These are phyloP conservation scores for Colletotrichum viniferum DNA, from an alignment of 2,329 filamentous ascomycete genomes.

Conservation along the genomic window DNA sequence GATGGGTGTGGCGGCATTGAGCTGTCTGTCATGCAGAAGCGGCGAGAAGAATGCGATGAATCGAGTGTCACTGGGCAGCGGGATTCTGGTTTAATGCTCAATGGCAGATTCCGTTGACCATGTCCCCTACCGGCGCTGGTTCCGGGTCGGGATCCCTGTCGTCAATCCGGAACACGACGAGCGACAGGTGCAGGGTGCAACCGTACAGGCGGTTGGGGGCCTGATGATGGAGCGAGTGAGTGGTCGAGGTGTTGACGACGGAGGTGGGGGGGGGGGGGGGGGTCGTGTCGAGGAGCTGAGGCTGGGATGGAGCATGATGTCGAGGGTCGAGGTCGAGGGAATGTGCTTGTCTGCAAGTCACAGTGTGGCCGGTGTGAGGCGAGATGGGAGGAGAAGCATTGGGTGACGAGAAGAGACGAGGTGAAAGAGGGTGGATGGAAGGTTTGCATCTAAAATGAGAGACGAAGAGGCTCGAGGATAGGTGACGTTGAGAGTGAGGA, in stretches of 20 bases:
- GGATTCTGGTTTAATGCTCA: not conserved
- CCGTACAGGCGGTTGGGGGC: not conserved
- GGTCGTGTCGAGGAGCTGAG: not conserved
- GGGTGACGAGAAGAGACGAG: not conserved
- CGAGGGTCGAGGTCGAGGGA: not conserved
- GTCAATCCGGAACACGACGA: slow-evolving; percentile 18
- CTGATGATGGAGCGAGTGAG: not conserved
- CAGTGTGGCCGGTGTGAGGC: not conserved
- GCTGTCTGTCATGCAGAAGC: not conserved
- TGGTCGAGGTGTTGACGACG: not conserved
- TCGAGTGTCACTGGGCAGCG: not conserved
- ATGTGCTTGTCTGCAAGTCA: not conserved
- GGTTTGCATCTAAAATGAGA: not conserved
- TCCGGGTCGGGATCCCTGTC: slow-evolving; percentile 12
- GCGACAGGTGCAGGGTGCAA: slow-evolving; percentile 17
- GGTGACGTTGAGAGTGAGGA: not conserved
- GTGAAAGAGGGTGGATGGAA: not conserved
- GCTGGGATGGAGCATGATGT: not conserved
- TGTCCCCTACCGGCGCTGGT: not conserved
- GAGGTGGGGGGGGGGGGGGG: no score
- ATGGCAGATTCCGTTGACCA: not conserved
- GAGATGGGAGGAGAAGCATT: not conserved
- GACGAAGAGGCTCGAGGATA: not conserved
- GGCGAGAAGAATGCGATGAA: not conserved
- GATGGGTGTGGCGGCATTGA: not conserved